Evolutionary conservation across 2,329 filamentous ascomycete genomes (phyloP), one percentile per base, ranked within the genome.

Genomic region (Ceratocystis huliohia): DNA sequence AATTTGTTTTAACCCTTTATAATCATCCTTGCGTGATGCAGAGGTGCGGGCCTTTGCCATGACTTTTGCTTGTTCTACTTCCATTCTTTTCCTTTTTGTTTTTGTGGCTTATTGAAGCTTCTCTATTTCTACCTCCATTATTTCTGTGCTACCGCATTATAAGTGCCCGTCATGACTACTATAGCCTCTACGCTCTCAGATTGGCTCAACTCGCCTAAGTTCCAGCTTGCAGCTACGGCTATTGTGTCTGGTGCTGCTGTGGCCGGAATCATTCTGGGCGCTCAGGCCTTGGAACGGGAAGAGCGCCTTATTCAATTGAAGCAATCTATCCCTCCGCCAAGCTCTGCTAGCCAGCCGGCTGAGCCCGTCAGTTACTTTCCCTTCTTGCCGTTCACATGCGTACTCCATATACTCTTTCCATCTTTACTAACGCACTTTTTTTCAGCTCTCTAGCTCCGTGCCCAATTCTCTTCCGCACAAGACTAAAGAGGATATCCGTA

Each of bases 221-320:
- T 81, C 53, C 89, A 91, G 74, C 78, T 94, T 45, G 82, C 85
- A 20, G 83, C 86, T 2, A 91, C 89, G 0, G 89, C 89, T 1
- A 78, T 89, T 25, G 76, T 84, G 15, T 87, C 84, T 0, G 85
- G 84, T 20, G 81, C 80, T 7, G 78, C 84, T 0, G 84, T 82
- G 30, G 84, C 84, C 1, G 79, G 79, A n/a, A 77, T 83, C 6
- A 78, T 88, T 41, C 75, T 88, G 15, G 82, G 83, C 22, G 86
- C 84, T 70, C 85, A 88, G 73, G 79, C 78, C 48, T 74, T 86
- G n/a, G 79, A 81, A 68, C 74, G 82, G 37, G 78, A 81, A 68
- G 80, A 81, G 70, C 79, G 80, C 41, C 73, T 87, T 4, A 77
- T 79, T 50, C 76, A 81, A 66, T 76, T 88, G 8, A 88, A 88